phyloP scores from a whole-genome alignment of 257 asterid species.

The Verbascum thapsus region DNA sequence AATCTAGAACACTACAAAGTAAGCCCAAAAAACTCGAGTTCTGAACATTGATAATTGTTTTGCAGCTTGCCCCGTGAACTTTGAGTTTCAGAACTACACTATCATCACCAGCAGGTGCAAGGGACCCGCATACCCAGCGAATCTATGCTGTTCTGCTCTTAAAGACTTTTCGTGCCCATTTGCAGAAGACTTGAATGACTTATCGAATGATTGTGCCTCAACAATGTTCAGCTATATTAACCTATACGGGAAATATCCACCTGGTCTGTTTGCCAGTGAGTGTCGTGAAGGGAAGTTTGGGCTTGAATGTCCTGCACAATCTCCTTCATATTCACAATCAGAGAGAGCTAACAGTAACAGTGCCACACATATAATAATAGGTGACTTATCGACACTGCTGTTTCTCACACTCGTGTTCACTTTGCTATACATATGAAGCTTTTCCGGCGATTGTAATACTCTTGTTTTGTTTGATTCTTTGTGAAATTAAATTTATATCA shows the following conservation, averaged over 20 bases:
- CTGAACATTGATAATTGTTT: conserved; percentile 1
- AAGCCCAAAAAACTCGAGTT: not conserved
- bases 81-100: conserved; percentile 76
- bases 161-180: conserved; percentile 63
- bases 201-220: conserved; percentile 63
- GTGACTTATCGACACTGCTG: conserved; percentile 33
- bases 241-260: conserved; percentile 74
- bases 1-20: not conserved
- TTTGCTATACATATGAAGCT: conserved; percentile 36
- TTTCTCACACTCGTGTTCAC: conserved; percentile 36
- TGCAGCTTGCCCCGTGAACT: conserved; percentile 69
- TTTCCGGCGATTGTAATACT: conserved; percentile 9
- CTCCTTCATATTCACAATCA: conserved; percentile 37
- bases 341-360: conserved; percentile 19
- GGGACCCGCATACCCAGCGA: conserved; percentile 64
- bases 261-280: conserved; percentile 66
- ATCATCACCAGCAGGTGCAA: conserved; percentile 72
- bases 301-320: conserved; percentile 51
- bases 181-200: conserved; percentile 45
- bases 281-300: conserved; percentile 54
- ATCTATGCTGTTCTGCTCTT: conserved; percentile 56
- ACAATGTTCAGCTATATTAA: conserved; percentile 87
- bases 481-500: conserved; percentile 6
- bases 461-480: conserved; percentile 22
- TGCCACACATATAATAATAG: conserved; percentile 24